These are phyloP conservation scores for Chrysophaeum taylorii DNA, from an alignment of 352 stramenopile species.

Conservation along the genomic window DNA sequence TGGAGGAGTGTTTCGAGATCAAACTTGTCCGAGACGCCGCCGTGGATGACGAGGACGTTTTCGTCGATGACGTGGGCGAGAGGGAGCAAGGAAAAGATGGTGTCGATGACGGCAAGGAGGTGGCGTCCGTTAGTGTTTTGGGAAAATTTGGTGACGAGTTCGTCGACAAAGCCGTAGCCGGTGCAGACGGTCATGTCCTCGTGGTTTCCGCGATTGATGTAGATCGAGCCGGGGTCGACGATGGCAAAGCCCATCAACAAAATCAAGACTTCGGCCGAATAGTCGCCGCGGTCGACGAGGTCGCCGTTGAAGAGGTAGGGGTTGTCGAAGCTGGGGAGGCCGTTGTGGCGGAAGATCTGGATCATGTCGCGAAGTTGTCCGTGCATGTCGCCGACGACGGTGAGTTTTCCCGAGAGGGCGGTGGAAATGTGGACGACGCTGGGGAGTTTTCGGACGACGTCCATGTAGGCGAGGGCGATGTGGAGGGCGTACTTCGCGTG, in stretches of 20 bases:
- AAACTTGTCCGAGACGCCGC: constrained; percentile 73
- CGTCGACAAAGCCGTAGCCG: constrained; percentile 72
- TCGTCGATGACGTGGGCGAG: constrained; percentile 75
- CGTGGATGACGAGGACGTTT: constrained; percentile 86
- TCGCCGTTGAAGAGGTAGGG: constrained; percentile 72
- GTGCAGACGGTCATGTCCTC: constrained; percentile 80
- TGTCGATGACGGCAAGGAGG: constrained; percentile 64
- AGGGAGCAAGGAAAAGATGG: constrained; percentile 70
- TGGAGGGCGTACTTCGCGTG: constrained; percentile 10
- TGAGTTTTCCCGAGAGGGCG: constrained; percentile 2
- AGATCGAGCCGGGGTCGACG: constrained; percentile 48
- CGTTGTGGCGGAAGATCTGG: constrained; percentile 66
- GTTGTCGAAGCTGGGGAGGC: constrained; percentile 54
- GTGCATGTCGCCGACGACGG: constrained; percentile 49
- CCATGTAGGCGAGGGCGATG: constrained; percentile 7
- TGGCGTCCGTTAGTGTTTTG: constrained; percentile 35
- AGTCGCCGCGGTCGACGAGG: constrained; percentile 63
- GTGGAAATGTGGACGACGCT: constrained; percentile 4
- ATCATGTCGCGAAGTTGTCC: constrained; percentile 67
- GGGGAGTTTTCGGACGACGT: neutral
- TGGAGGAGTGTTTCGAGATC: constrained; percentile 39
- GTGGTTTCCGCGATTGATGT: constrained; percentile 87
- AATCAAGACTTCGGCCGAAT: constrained; percentile 58
- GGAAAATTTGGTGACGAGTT: constrained; percentile 65
- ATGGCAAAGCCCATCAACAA: constrained; percentile 60